These are phyloP conservation scores for Tetraselmis chui DNA, from an alignment of 139 green algal species.

Conservation along the genomic window DNA sequence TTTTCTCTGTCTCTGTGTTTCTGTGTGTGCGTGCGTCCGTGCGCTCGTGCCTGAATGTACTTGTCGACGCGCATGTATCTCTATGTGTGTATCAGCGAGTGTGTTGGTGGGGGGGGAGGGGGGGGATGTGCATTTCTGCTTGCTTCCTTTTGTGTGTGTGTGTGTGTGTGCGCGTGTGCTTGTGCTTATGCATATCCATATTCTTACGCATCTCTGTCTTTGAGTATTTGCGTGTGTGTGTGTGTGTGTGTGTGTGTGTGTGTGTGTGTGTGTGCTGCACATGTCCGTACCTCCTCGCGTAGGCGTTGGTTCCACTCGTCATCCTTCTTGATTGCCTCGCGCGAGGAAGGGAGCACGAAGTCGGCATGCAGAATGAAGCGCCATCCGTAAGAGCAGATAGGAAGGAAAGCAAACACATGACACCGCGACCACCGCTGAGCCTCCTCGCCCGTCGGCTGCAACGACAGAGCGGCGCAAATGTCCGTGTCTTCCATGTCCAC, in stretches of 20 bases:
- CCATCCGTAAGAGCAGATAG: slow-evolving; percentile 40
- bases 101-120: not conserved
- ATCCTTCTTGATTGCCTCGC: slow-evolving; percentile 36
- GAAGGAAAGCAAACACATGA: slow-evolving; percentile 41
- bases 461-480: not conserved
- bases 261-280: too few relatives aligned
- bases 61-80: too few relatives aligned
- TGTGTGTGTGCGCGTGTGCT: too few relatives aligned
- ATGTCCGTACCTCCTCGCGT: slow-evolving; percentile 25
- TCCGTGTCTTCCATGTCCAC: not conserved
- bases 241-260: too few relatives aligned
- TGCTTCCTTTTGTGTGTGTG: too few relatives aligned
- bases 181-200: too few relatives aligned
- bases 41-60: too few relatives aligned
- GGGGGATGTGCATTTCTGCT: not conserved
- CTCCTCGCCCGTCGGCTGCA: not conserved
- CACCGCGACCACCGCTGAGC: slow-evolving; percentile 27
- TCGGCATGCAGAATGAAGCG: slow-evolving; percentile 39
- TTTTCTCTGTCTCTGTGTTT: too few relatives aligned
- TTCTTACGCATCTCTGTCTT: too few relatives aligned
- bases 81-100: too few relatives aligned
- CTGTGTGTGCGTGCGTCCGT: too few relatives aligned
- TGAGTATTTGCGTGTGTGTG: too few relatives aligned
- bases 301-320: slow-evolving; percentile 38
- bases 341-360: slow-evolving; percentile 34